Base-by-base conservation (phyloP, 108 stramenopile species). In the Stephanodiscus minutulus region DNA sequence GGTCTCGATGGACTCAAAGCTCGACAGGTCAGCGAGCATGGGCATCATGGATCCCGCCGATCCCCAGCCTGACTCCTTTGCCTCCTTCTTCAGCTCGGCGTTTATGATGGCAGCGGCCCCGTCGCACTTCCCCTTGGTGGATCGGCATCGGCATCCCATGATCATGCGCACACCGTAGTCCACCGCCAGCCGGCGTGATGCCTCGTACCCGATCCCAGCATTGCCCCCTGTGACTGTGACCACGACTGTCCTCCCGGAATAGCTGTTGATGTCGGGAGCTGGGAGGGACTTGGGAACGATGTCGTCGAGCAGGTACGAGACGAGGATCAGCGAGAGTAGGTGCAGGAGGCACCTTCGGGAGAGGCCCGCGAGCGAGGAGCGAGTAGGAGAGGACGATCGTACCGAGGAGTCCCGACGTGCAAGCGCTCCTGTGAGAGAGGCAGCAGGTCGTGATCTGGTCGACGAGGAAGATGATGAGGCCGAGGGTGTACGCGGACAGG, bases 161-260 rank as follows among this genome's bases (percentile, higher is more conserved):
- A 79, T 57, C 21, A 79, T 73, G 0, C 66, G 43, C 68, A 70
- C 22, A 3, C 78, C 73, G 36, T 79, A 74, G 17, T 49, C 63
- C n/a, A 69, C 66, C 18, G 74, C 78, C 21, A 79, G 78, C 49
- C 74, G 73, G 17, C 78, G 20, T 3, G 78, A 68, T 13, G 68
- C 63, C 74, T 94, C 92, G 36, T 82, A 88, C 20, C 92, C 92
- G 63, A 94, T 86, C 1, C 92, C 92, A 18, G 87, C 71, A 63
- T 94, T 94, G 64, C 90, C 92, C 35, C 92, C 92, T 0, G 92
- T 94, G n/a, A n/a, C n/a, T n/a, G n/a, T n/a, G 28, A 94, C 79
- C 10, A 94, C 54, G 18, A 94, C 64, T 4, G 81, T 82, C 28
- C 86, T 82, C 5, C 22, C 48, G 6, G 66, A 7, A 56, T n/a